These are phyloP conservation scores for Raddia distichophylla DNA, from an alignment of 176 grass and related monocot species.

Conservation along the genomic window DNA sequence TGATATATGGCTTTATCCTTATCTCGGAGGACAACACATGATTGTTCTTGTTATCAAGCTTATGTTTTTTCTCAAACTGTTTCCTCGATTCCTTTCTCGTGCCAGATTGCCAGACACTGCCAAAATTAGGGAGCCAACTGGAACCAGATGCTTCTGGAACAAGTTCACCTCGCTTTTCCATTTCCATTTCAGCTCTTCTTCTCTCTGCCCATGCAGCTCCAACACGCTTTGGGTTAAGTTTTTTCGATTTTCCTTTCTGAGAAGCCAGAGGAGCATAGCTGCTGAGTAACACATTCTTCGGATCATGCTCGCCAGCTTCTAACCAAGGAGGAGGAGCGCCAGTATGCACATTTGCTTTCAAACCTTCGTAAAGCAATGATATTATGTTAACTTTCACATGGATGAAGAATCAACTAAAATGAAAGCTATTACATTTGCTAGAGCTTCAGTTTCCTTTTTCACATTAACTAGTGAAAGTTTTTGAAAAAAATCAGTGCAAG, in stretches of 20 bases:
- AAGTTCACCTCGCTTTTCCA: conserved; percentile 71
- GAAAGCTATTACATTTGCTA: conserved; percentile 13
- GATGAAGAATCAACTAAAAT: conserved; percentile 31
- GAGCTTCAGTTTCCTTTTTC: conserved; percentile 28
- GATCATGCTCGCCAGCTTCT: conserved; percentile 53
- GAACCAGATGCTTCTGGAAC: conserved; percentile 51
- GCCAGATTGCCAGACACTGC: conserved; percentile 83
- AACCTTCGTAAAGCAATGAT: conserved; percentile 56
- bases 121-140: conserved; percentile 97
- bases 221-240: conserved; percentile 91
- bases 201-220: conserved; percentile 94
- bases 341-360: conserved; percentile 81
- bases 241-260: conserved; percentile 53
- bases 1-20: conserved; percentile 89
- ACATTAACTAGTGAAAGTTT: not conserved
- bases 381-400: conserved; percentile 33
- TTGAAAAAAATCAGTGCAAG: not conserved
- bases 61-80: conserved; percentile 75
- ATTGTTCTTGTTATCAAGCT: conserved; percentile 34
- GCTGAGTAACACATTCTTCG: conserved; percentile 31
- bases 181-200: conserved; percentile 82
- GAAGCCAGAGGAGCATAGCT: conserved; percentile 19
- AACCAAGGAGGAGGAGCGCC: conserved; percentile 89
- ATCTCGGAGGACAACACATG: conserved; percentile 55
- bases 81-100: conserved; percentile 86